Evolutionary conservation across 2,329 filamentous ascomycete species (phyloP), one percentile per base, ranked within the genome.

Genomic region (Cordyceps cicadae): DNA sequence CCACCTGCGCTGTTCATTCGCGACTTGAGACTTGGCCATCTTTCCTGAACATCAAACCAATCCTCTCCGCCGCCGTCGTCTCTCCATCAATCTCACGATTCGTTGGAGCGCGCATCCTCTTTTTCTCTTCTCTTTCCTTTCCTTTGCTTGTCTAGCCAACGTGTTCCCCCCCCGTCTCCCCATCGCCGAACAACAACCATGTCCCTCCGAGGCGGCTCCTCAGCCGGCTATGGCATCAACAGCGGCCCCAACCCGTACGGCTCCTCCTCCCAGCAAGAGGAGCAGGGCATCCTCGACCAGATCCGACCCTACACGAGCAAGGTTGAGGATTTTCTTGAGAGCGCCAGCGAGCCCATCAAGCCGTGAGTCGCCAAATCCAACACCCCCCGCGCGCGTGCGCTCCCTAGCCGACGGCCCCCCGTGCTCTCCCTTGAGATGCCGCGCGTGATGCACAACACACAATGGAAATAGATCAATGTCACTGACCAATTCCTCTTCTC

Each of bases 231-330:
- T 78, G 90, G 92, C 77, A 84, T 94, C 73, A 87, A 87, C 70
- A 83, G 87, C 73, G 85, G 87, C 70, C 87, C 85, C 58, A 69
- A 70, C 70, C 84, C 86, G 65, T 92, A 91, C 69, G 87, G 84
- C 65, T 84, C 80, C 80, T 62, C 81, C 78, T 69, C 79, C 77
- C 65, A 63, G 41, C 69, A 72, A 37, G 87, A 92, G 54, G 90
- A 85, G 74, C 86, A 69, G 58, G 67, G 68, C 66, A 62, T 74
- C 62, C 84, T 99, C 67, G 94, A 97, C 74, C 84, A 90, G 69
- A 91, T 99, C 72, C 84, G 94, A 65, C 86, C 92, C 74, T 92
- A 97, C 76, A 99, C 94, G 56, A 96, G 90, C 87, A 97, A 97
- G 83, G 93, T 99, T 67, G 94, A 99, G 79, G 94, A 99, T 73